Evolutionary conservation across 208 protist species (phyloP).

Genomic region (Trypanosoma rangeli): DNA sequence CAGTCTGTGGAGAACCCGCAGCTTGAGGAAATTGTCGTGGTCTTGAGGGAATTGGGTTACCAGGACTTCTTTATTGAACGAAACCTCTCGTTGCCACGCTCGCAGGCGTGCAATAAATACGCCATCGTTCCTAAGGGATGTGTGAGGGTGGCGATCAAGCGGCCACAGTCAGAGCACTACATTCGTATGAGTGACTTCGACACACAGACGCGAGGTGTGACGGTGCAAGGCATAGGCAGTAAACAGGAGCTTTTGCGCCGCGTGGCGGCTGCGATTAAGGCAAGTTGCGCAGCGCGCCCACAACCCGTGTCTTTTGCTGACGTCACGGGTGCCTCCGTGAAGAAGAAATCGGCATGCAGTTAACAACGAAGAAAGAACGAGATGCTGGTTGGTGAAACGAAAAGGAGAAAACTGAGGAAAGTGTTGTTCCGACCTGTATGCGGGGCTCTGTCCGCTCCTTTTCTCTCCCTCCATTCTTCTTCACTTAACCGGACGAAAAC

Average conservation of each 20-base stretch:
- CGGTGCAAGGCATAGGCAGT: slow-evolving; percentile 54
- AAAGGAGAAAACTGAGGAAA: neutral
- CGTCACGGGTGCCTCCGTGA: slow-evolving; percentile 19
- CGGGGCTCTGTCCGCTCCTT: too few species aligned
- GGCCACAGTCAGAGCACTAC: slow-evolving; percentile 70
- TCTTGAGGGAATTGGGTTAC: slow-evolving; percentile 62
- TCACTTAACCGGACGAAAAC: too few species aligned
- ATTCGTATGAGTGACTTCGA: slow-evolving; percentile 90
- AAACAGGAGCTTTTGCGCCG: slow-evolving; percentile 80
- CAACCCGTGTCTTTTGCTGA: slow-evolving; percentile 43
- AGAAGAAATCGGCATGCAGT: slow-evolving; percentile 18
- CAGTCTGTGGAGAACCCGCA: slow-evolving; percentile 70
- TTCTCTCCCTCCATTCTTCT: too few species aligned
- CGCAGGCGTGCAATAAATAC: slow-evolving; percentile 59
- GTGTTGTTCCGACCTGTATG: too few species aligned
- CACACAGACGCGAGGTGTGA: slow-evolving; percentile 59
- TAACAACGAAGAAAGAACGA: slow-evolving; percentile 4
- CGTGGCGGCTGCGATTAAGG: slow-evolving; percentile 72
- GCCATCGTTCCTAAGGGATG: slow-evolving; percentile 72
- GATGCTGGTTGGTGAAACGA: too few species aligned
- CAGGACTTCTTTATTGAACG: slow-evolving; percentile 49
- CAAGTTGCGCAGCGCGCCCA: slow-evolving; percentile 37
- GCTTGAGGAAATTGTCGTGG: slow-evolving; percentile 63
- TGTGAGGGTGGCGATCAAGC: slow-evolving; percentile 78
- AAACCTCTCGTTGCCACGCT: slow-evolving; percentile 53